A percentile compares a stretch with the other conserved stretches of the same genome.
phyloP scores from a whole-genome alignment of 2,329 filamentous ascomycete species.

The Penicillium psychrosexuale region DNA sequence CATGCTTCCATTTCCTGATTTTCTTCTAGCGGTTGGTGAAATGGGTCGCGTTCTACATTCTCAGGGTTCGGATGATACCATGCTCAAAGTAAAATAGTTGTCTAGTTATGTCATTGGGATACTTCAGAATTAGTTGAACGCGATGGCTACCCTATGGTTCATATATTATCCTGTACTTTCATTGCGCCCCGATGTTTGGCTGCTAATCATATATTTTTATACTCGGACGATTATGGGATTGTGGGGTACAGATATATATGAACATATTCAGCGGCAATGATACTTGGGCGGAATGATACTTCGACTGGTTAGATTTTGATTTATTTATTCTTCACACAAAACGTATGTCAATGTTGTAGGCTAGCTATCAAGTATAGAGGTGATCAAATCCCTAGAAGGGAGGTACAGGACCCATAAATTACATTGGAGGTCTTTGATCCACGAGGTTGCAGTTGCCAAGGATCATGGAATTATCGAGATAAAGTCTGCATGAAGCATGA shows the following conservation, averaged over 20 bases:
- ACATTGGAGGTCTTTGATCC: neutral
- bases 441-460: neutral
- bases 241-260: neutral
- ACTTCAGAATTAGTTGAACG: neutral
- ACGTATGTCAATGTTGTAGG: neutral
- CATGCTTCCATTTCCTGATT: neutral
- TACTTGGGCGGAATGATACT: neutral
- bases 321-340: too few species aligned
- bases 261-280: neutral
- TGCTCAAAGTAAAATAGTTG: neutral
- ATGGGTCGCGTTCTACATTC: neutral
- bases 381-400: conserved; percentile 2
- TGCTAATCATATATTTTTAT: neutral
- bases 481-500: neutral
- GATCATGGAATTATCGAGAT: neutral
- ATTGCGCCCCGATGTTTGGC: neutral
- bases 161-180: neutral
- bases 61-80: neutral
- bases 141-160: neutral
- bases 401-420: conserved; percentile 7
- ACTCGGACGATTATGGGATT: neutral
- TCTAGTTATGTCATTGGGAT: neutral
- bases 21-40: neutral
- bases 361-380: neutral
- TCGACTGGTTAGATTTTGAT: neutral